Evolutionary conservation across 306 rosid genomes (phyloP).

Genomic region (Trifolium subterraneum): DNA sequence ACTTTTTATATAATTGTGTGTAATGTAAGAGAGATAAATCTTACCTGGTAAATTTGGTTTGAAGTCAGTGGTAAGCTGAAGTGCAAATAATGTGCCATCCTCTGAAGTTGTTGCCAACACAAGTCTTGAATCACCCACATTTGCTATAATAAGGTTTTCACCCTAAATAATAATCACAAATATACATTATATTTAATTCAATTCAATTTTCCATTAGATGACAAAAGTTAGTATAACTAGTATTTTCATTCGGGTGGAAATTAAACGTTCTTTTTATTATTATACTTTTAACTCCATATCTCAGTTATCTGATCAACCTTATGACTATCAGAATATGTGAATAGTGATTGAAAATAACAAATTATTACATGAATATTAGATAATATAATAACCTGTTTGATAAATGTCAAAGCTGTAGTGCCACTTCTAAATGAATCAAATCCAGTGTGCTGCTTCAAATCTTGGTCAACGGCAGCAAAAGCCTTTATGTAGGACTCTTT

Average conservation of each 20-base stretch:
- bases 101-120: conserved; percentile 67
- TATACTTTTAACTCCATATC: too few relatives aligned
- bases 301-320: too few relatives aligned
- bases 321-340: too few relatives aligned
- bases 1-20: neutral
- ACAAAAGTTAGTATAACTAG: too few relatives aligned
- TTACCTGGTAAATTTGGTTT: conserved; percentile 74
- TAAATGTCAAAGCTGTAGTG: conserved; percentile 75
- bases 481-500: conserved; percentile 71
- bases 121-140: conserved; percentile 80
- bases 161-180: conserved; percentile 48
- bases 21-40: neutral
- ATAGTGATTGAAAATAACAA: neutral
- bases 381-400: conserved; percentile 67
- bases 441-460: conserved; percentile 67
- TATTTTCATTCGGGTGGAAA: too few relatives aligned
- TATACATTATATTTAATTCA: too few relatives aligned
- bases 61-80: conserved; percentile 72
- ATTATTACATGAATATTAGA: neutral
- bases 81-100: conserved; percentile 58
- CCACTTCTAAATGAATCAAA: conserved; percentile 77
- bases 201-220: neutral
- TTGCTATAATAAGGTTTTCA: conserved; percentile 63
- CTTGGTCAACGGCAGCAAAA: conserved; percentile 67
- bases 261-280: too few relatives aligned